Base-by-base conservation (phyloP, 495 filamentous ascomycete species). In the Podospora pseudoanserina region DNA sequence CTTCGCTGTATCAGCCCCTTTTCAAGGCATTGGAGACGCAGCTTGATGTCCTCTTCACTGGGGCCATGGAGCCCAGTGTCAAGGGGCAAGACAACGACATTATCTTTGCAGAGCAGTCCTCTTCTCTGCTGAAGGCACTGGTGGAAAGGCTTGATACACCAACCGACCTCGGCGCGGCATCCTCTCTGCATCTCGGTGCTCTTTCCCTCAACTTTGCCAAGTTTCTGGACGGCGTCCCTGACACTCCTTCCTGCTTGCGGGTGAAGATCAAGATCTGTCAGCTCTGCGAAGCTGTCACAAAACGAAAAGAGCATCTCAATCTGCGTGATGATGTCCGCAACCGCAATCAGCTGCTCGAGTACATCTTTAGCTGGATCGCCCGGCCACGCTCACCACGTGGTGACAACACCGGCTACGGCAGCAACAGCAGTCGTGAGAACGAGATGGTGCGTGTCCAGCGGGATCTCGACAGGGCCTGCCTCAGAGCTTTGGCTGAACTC, bases 221-320 rank as follows among this genome's bases (percentile, higher is more conserved):
- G 66, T 89, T 88, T 73, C 71, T 89, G 32, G 84, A 88, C 67
- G 79, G 80, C 20, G 80, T 81, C 26, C 69, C 78, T 13, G 85
- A 87, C 67, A 84, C 82, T 23, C 72, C 78, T 28, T 82, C 79
- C 54, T 84, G 82, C 34, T 68, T 88, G 15, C 79, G 87, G 63
- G 86, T 89, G 32, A 89, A 89, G 72, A 89, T 89, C 68, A 87
- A 87, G 72, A 83, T 89, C 62, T 90, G 87, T 72, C 86, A 89
- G 65, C 74, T 90, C 23, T 88, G 84, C 68, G 87, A 89, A 67
- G 82, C 84, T 5, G 85, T 90, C 44, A 87, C 85, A 19, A 84
- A 82, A 77, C 86, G 88, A 70, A 89, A 89, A 67, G 87, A 90
- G 70, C 83, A 88, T 44, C 77, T 90, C 34, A 90, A 89, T 65